phyloP scores from a whole-genome alignment of 2,329 filamentous ascomycete species.

The Sporothrix pseudoabietina region DNA sequence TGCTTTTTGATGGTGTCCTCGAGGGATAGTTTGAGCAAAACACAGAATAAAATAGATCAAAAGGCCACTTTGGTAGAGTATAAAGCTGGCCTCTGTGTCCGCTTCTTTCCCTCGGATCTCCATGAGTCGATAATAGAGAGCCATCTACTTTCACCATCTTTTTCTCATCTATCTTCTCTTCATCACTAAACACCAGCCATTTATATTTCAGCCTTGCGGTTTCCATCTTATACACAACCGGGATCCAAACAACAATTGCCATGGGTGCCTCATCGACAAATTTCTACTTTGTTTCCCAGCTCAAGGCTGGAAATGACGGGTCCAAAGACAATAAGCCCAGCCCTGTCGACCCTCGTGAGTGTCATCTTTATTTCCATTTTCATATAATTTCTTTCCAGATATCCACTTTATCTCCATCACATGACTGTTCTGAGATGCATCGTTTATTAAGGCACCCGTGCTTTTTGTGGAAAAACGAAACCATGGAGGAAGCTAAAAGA shows the following conservation, averaged over 20 bases:
- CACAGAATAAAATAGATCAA: background rate
- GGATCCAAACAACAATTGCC: background rate
- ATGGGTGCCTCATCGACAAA: background rate
- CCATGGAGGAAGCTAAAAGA: background rate
- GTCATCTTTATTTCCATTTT: background rate
- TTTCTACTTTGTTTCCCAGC: background rate
- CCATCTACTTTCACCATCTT: background rate
- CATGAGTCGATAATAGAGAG: background rate
- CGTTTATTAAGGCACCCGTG: conserved; percentile 10
- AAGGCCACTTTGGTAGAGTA: background rate
- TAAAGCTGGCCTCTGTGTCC: background rate
- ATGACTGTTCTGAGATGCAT: conserved; percentile 20
- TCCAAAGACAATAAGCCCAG: conserved; percentile 20
- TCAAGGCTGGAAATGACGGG: conserved; percentile 4
- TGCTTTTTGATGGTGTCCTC: background rate
- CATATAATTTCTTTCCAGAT: background rate
- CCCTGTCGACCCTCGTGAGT: conserved; percentile 29
- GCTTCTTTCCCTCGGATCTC: background rate
- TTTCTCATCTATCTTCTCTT: background rate
- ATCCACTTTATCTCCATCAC: conserved; percentile 23
- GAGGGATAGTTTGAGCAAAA: too few relatives aligned
- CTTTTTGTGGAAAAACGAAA: background rate
- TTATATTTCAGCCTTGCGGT: background rate
- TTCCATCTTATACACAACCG: background rate
- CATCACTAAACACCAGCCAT: background rate